phyloP scores from a whole-genome alignment of 2,329 filamentous ascomycete genomes.

The Lithohypha guttulata region DNA sequence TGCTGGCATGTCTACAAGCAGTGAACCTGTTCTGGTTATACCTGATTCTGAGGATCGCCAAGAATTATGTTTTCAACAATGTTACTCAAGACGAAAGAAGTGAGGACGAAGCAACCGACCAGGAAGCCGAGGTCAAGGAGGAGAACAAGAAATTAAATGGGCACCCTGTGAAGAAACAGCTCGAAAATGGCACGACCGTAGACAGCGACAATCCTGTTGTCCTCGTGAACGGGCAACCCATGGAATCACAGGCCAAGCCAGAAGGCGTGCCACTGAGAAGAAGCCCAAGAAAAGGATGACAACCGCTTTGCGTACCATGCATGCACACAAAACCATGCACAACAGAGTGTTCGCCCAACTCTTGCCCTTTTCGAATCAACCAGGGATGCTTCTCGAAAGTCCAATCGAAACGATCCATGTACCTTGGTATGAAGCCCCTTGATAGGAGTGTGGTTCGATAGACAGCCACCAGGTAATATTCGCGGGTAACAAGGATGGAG shows the following conservation, averaged over 20 bases:
- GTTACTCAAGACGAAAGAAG: conserved; percentile 34
- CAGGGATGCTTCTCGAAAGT: too few species aligned
- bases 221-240: conserved; percentile 31
- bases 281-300: conserved; percentile 11
- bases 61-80: conserved; percentile 22
- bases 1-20: conserved; percentile 26
- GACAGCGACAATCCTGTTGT: conserved; percentile 21
- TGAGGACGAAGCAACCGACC: conserved; percentile 36
- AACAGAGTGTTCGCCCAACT: too few species aligned
- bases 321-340: too few species aligned
- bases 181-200: conserved; percentile 8
- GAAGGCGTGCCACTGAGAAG: conserved; percentile 22
- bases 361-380: too few species aligned
- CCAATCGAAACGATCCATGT: too few species aligned
- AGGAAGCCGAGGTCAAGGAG: conserved; percentile 23
- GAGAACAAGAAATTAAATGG: conserved; percentile 7
- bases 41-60: conserved; percentile 25
- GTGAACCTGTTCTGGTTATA: conserved; percentile 28
- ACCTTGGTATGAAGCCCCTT: too few species aligned
- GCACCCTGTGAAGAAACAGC: conserved; percentile 6
- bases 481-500: too few species aligned
- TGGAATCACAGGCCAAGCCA: conserved; percentile 22
- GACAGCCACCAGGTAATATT: too few species aligned
- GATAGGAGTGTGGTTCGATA: too few species aligned
- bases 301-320: background rate